phyloP scores from a whole-genome alignment of 2,329 filamentous ascomycete species.

The Didymella segeticola region DNA sequence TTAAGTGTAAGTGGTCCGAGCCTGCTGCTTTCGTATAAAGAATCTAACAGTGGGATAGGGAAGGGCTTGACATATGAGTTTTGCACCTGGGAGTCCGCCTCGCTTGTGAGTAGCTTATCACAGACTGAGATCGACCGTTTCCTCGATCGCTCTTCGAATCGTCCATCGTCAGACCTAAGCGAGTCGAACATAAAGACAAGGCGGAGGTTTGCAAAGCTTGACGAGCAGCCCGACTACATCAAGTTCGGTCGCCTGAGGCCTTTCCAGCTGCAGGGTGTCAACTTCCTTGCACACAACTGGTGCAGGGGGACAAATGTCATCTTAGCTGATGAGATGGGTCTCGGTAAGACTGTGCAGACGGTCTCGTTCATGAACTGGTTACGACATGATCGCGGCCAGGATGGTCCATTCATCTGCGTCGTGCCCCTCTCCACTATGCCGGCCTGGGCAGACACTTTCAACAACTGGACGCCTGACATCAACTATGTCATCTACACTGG shows the following conservation, averaged over 20 bases:
- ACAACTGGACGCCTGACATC: slow-evolving; percentile 91
- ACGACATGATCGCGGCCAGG: slow-evolving; percentile 84
- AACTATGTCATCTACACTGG: slow-evolving; percentile 98
- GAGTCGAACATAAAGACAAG: slow-evolving; percentile 80
- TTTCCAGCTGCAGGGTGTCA: slow-evolving; percentile 92
- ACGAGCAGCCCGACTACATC: slow-evolving; percentile 85
- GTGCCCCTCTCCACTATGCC: slow-evolving; percentile 96
- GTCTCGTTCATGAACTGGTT: slow-evolving; percentile 98
- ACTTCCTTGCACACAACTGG: slow-evolving; percentile 97
- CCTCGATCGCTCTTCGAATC: slow-evolving; percentile 80
- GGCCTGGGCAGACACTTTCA: slow-evolving; percentile 97
- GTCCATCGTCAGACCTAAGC: slow-evolving; percentile 78
- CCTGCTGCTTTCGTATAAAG: slow-evolving; percentile 15
- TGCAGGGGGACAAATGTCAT: slow-evolving; percentile 93
- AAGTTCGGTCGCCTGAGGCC: slow-evolving; percentile 83
- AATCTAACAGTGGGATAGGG: slow-evolving; percentile 52
- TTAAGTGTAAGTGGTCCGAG: slow-evolving; percentile 73
- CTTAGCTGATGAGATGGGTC: slow-evolving; percentile 96
- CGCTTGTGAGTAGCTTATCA: slow-evolving; percentile 76
- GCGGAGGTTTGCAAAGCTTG: slow-evolving; percentile 60
- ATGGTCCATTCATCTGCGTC: slow-evolving; percentile 96
- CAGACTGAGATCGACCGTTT: slow-evolving; percentile 93
- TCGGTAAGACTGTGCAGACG: slow-evolving; percentile 97
- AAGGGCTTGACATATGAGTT: slow-evolving; percentile 91
- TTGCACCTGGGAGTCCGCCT: slow-evolving; percentile 89